Conservation (phyloP, 345 rosid genomes). For the Populus tremula region DNA sequence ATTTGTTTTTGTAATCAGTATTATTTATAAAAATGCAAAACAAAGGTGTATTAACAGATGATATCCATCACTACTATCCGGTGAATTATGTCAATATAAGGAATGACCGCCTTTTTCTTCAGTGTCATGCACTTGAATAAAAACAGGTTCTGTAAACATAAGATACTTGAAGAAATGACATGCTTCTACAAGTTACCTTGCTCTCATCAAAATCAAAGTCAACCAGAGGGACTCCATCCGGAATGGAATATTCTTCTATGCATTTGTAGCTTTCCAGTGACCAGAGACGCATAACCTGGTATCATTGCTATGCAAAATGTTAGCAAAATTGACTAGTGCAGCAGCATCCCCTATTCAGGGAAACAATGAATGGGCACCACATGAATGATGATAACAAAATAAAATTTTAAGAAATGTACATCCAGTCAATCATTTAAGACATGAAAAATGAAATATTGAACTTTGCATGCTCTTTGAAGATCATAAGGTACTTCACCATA, state of each 20-base stretch:
- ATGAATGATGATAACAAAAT: constrained; percentile 3
- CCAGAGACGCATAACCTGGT: constrained; percentile 91
- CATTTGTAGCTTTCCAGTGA: constrained; percentile 63
- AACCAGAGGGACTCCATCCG: constrained; percentile 50
- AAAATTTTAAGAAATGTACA: neutral
- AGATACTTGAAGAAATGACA: neutral
- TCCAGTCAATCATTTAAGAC: neutral
- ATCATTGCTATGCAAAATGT: constrained; percentile 18
- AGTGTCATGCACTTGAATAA: neutral
- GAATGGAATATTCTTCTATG: constrained; percentile 64
- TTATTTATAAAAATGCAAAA: too few species aligned
- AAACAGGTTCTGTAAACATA: neutral
- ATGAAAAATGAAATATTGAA: neutral
- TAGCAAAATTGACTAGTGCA: neutral
- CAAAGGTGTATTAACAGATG: too few species aligned
- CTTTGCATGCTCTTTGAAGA: neutral
- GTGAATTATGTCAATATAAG: too few species aligned
- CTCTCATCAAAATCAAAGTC: constrained; percentile 95
- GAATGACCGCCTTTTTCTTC: too few species aligned
- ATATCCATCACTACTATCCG: too few species aligned
- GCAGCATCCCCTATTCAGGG: neutral
- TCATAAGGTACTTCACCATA: neutral
- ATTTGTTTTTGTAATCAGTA: too few species aligned
- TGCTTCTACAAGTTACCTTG: constrained; percentile 55
- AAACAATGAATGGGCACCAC: neutral